Base-by-base conservation (phyloP, 371 early-diverging fungal genomes). In the Mucor racemosus region DNA sequence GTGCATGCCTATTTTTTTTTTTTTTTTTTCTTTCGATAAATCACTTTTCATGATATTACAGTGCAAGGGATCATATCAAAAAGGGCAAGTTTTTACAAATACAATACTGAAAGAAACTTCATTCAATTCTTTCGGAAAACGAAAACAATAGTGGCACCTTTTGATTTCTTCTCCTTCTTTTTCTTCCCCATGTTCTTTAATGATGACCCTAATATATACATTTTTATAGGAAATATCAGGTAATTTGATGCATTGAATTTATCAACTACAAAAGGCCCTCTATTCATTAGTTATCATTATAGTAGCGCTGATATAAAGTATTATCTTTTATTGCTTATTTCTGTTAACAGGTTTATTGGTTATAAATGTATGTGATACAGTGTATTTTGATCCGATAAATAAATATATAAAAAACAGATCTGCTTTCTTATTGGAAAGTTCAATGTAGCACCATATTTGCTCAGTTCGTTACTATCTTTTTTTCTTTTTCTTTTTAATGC, bases 51-150 rank as follows among this genome's bases (percentile, higher is more conserved):
- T 26, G 26, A 26, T 26, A 26, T 26, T 26, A 26, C 3, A 26
- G 26, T 26, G 26, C 3, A 26, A 26, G 3, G 3, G 1, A 26
- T 17, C 44, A n/a, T 44, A 8, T 50, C 50, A 50, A 50, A 50
- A 50, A 50, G 50, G 50, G 50, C 50, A 50, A 50, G 21, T 21
- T 26, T 50, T 50, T 50, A 50, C 50, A 50, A 50, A 50, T 50
- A 50, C 50, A 50, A 50, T 11, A 21, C 19, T 26, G 11, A 11
- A 26, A 50, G 50, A 50, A 50, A 11, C 50, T 50, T 50, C 26
- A 26, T 50, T 50, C 21, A 21, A 50, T 50, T 50, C 50, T 50
- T 50, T 50, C 50, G 50, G 50, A 11, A 50, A 50, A 50, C 50
- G n/a, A 50, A 50, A 50, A 8, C 10, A 10, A 50, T 19, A 50